These are phyloP conservation scores for Xylaria nigripes DNA, from an alignment of 495 filamentous ascomycete species.

Conservation along the genomic window DNA sequence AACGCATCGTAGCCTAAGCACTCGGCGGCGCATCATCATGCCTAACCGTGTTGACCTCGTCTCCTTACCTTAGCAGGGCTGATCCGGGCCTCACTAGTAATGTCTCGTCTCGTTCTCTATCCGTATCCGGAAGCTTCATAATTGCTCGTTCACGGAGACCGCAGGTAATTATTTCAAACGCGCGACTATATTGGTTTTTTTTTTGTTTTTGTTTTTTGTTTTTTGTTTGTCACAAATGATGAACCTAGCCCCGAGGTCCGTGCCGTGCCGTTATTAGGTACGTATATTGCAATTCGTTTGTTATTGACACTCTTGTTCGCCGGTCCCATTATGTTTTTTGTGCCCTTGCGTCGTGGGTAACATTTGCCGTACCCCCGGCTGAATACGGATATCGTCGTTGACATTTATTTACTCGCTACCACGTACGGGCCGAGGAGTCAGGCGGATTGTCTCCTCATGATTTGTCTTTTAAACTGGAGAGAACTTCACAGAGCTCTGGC, in stretches of 20 bases:
- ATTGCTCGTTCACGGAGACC: background rate
- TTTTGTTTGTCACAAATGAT: background rate
- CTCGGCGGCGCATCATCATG: conserved; percentile 1
- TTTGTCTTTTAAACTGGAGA: too few relatives aligned
- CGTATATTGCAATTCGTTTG: background rate
- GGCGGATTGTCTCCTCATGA: background rate
- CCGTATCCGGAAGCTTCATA: background rate
- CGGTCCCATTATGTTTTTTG: background rate
- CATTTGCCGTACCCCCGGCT: background rate
- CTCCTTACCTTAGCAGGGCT: background rate
- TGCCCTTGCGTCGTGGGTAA: background rate
- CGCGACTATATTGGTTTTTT: background rate
- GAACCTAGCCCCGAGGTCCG: background rate
- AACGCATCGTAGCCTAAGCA: background rate
- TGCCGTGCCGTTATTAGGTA: background rate
- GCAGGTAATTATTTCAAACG: background rate
- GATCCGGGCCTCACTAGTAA: background rate
- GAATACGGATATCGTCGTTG: background rate
- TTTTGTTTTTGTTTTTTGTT: too few relatives aligned
- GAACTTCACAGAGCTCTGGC: background rate
- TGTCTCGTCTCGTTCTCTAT: background rate
- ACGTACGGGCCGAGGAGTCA: background rate
- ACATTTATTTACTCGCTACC: background rate
- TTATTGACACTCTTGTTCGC: too few relatives aligned
- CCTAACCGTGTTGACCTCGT: background rate